phyloP scores from a whole-genome alignment of 2,329 filamentous ascomycete genomes.

The Cercospora berteroae region DNA sequence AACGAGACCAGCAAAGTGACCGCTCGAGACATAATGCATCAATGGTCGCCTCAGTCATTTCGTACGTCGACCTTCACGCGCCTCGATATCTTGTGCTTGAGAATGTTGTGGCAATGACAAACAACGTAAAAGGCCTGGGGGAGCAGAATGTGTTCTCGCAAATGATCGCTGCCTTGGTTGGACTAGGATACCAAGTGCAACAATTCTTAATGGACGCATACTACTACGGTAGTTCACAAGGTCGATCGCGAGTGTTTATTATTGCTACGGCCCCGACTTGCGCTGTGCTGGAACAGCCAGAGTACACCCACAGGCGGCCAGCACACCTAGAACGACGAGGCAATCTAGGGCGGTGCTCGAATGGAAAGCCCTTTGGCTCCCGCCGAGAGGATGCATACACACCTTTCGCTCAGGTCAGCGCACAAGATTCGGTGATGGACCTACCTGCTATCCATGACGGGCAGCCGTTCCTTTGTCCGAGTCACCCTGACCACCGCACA shows the following conservation, averaged over 20 bases:
- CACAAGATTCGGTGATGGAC: conserved; percentile 55
- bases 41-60: conserved; percentile 71
- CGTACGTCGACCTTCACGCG: conserved; percentile 70
- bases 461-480: conserved; percentile 60
- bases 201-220: conserved; percentile 68
- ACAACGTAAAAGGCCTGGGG: conserved; percentile 31
- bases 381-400: conserved; percentile 51
- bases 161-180: conserved; percentile 69
- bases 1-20: conserved; percentile 55
- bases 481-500: conserved; percentile 66
- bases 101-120: conserved; percentile 69
- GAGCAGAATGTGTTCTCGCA: conserved; percentile 69
- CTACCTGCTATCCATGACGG: conserved; percentile 64
- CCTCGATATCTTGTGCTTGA: conserved; percentile 75
- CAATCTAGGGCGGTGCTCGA: conserved; percentile 59
- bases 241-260: conserved; percentile 67
- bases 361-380: conserved; percentile 59
- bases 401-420: conserved; percentile 60
- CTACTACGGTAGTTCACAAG: conserved; percentile 65
- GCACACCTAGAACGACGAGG: conserved; percentile 28
- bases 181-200: conserved; percentile 72
- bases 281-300: conserved; percentile 55
- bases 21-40: conserved; percentile 68
- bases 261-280: conserved; percentile 67
- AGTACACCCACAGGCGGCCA: conserved; percentile 63